A percentile compares a stretch with the other conserved stretches of the same genome.
phyloP scores from a whole-genome alignment of 2,329 filamentous ascomycete species.

The Alternaria consortialis region DNA sequence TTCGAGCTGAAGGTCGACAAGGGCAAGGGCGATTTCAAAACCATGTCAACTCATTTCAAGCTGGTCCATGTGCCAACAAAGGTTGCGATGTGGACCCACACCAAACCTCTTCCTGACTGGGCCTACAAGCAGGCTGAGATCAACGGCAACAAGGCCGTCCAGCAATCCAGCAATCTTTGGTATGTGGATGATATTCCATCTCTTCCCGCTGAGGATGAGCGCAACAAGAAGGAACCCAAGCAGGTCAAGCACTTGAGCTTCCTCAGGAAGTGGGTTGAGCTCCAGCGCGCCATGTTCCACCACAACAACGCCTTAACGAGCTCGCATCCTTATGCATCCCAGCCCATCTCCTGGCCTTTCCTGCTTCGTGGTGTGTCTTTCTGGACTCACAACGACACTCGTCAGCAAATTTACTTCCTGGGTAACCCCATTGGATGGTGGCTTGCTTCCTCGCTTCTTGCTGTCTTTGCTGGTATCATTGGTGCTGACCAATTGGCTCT shows the following conservation, averaged over 20 bases:
- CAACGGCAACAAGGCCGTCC: slow-evolving; percentile 97
- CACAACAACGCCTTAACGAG: slow-evolving; percentile 98
- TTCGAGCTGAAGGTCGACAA: slow-evolving; percentile 96
- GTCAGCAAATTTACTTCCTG: slow-evolving; percentile 97
- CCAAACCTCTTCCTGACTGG: slow-evolving; percentile 95
- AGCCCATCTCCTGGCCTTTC: slow-evolving; percentile 98
- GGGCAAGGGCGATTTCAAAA: slow-evolving; percentile 82
- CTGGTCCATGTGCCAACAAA: slow-evolving; percentile 93
- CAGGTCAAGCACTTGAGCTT: slow-evolving; percentile 87
- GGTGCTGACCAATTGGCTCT: slow-evolving; percentile 93
- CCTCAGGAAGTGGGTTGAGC: slow-evolving; percentile 92
- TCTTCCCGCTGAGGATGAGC: slow-evolving; percentile 73
- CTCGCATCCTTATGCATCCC: slow-evolving; percentile 93
- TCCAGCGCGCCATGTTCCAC: slow-evolving; percentile 98
- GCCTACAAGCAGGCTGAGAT: slow-evolving; percentile 97
- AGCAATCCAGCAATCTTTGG: slow-evolving; percentile 92
- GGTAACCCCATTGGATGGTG: slow-evolving; percentile 98
- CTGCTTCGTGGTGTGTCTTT: slow-evolving; percentile 96
- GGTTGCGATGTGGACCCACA: slow-evolving; percentile 99
- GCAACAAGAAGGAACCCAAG: slow-evolving; percentile 77
- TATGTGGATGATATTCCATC: slow-evolving; percentile 90
- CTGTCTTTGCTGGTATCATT: slow-evolving; percentile 91
- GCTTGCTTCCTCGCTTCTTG: slow-evolving; percentile 89
- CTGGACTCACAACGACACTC: slow-evolving; percentile 96
- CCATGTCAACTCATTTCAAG: slow-evolving; percentile 92